Evolutionary conservation across 768 basidiomycete species (phyloP).

Genomic region (Floccularia luteovirens): DNA sequence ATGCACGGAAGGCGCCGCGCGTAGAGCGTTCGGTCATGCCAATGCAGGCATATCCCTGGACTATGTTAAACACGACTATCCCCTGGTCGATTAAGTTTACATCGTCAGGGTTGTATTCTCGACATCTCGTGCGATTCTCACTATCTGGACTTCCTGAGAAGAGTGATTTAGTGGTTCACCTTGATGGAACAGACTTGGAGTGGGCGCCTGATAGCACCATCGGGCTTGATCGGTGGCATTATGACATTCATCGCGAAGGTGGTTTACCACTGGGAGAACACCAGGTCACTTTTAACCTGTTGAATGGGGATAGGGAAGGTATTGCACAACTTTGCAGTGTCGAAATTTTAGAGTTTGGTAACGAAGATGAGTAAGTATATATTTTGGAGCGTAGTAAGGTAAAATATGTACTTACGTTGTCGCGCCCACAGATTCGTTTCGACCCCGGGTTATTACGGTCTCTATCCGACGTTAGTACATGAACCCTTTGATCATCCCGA

Average conservation of each 20-base stretch:
- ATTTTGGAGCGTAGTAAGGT: constrained; percentile 1
- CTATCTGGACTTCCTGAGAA: constrained; percentile 58
- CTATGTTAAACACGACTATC: constrained; percentile 49
- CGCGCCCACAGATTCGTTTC: constrained; percentile 44
- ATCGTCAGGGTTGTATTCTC: constrained; percentile 56
- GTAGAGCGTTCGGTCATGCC: constrained; percentile 71
- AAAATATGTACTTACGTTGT: constrained; percentile 1
- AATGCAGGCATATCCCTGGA: constrained; percentile 72
- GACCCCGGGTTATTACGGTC: constrained; percentile 48
- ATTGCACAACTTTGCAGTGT: constrained; percentile 70
- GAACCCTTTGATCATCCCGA: neutral
- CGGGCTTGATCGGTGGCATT: constrained; percentile 71
- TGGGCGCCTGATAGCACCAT: constrained; percentile 54
- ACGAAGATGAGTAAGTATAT: constrained; percentile 44
- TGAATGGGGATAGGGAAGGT: constrained; percentile 38
- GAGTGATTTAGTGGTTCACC: constrained; percentile 43
- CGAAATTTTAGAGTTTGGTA: constrained; percentile 69
- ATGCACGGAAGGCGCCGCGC: constrained; percentile 16
- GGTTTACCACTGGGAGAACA: constrained; percentile 45
- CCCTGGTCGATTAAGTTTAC: constrained; percentile 55
- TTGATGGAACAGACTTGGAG: constrained; percentile 52
- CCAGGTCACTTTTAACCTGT: constrained; percentile 48
- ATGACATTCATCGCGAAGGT: constrained; percentile 42
- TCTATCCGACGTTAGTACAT: constrained; percentile 63
- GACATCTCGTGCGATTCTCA: constrained; percentile 62